phyloP scores from a whole-genome alignment of 768 basidiomycete genomes.

The Mycena galopus region DNA sequence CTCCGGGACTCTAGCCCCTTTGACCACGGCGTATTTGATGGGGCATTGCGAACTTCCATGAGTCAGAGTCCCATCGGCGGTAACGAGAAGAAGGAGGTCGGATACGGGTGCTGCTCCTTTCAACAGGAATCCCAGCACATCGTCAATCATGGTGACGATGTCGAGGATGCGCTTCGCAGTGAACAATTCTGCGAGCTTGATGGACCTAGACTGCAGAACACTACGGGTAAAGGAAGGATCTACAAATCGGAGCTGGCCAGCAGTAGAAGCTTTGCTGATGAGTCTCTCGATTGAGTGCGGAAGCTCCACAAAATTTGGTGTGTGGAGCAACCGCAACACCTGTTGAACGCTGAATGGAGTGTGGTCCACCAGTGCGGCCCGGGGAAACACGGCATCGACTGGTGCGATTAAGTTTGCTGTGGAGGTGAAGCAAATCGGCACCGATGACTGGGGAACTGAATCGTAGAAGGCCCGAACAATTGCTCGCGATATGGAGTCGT shows the following conservation, averaged over 20 bases:
- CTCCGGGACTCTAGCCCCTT: constrained; percentile 7
- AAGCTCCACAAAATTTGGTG: constrained; percentile 21
- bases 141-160: neutral
- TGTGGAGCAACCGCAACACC: constrained; percentile 12
- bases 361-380: neutral
- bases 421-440: constrained; percentile 28
- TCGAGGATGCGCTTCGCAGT: neutral
- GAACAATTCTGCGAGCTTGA: neutral
- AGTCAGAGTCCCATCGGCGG: constrained; percentile 21
- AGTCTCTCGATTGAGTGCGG: neutral
- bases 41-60: neutral
- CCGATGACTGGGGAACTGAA: constrained; percentile 9
- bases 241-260: constrained; percentile 20
- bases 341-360: constrained; percentile 14
- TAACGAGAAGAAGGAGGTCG: constrained; percentile 29
- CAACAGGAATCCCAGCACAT: constrained; percentile 21
- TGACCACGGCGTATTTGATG: constrained; percentile 17
- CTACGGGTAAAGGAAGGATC: constrained; percentile 17
- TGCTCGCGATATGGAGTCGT: constrained; percentile 30
- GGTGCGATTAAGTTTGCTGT: constrained; percentile 27
- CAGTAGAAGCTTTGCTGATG: neutral
- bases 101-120: constrained; percentile 4
- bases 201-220: neutral
- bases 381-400: constrained; percentile 30
- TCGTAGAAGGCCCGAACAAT: constrained; percentile 34